These are phyloP conservation scores for Kokia cookei DNA, from an alignment of 441 rosid species.

Conservation along the genomic window DNA sequence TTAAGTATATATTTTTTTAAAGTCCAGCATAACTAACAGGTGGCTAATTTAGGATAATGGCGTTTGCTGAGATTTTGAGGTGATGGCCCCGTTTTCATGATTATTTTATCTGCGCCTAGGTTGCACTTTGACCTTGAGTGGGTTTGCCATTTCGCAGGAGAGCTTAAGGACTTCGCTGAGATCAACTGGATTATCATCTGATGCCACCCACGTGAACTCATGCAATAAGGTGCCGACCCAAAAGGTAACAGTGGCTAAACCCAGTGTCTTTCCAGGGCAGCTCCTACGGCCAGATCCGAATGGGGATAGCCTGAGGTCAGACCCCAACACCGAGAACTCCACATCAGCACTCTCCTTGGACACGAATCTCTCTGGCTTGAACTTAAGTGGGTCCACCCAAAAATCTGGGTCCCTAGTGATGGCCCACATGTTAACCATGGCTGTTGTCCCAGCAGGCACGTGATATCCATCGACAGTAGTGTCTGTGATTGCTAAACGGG, in stretches of 20 bases:
- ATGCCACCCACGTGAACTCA: constrained; percentile 39
- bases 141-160: constrained; percentile 54
- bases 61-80: not conserved
- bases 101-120: constrained; percentile 15
- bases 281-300: constrained; percentile 56
- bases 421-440: constrained; percentile 79
- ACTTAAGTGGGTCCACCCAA: constrained; percentile 40
- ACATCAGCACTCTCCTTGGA: constrained; percentile 10
- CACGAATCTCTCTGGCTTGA: constrained; percentile 46
- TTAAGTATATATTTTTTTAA: not conserved
- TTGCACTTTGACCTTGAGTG: constrained; percentile 30
- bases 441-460: constrained; percentile 49
- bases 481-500: constrained; percentile 45
- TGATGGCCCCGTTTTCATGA: no score
- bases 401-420: constrained; percentile 45
- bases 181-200: constrained; percentile 27
- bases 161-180: constrained; percentile 38
- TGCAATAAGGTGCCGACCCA: constrained; percentile 50
- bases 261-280: constrained; percentile 58
- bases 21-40: not conserved
- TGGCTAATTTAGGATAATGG: not conserved
- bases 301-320: constrained; percentile 55
- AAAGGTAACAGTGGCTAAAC: constrained; percentile 37
- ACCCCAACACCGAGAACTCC: constrained; percentile 40
- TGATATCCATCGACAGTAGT: constrained; percentile 33